Evolutionary conservation across 768 basidiomycete genomes (phyloP).

Genomic region (Tylopilus rubrobrunneus): DNA sequence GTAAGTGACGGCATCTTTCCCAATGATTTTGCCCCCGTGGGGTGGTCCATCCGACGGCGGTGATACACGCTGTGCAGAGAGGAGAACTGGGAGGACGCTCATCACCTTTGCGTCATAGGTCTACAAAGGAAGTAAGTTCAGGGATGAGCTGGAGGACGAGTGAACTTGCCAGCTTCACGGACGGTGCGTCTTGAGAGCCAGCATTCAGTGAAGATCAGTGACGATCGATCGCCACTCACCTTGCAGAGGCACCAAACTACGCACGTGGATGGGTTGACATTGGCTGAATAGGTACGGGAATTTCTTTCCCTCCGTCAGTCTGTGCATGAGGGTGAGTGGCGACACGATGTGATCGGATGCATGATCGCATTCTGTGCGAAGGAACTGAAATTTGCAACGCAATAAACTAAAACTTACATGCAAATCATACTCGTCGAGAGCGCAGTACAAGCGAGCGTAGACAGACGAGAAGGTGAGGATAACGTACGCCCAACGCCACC

Average conservation of each 20-base stretch:
- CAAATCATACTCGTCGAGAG: too few species aligned
- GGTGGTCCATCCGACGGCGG: constrained; percentile 61
- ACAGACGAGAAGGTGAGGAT: too few species aligned
- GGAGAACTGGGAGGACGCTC: constrained; percentile 79
- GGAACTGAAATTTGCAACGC: too few species aligned
- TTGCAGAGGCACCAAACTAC: constrained; percentile 77
- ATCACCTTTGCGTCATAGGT: constrained; percentile 81
- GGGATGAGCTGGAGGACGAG: background rate
- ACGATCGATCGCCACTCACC: constrained; percentile 34
- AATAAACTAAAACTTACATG: too few species aligned
- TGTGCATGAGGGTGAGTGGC: constrained; percentile 19
- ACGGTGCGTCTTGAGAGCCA: constrained; percentile 63
- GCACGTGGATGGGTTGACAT: constrained; percentile 52
- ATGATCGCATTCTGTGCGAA: too few species aligned
- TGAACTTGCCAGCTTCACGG: constrained; percentile 69
- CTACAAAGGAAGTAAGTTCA: constrained; percentile 29
- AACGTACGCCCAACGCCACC: too few species aligned
- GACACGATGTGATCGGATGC: constrained; percentile 50
- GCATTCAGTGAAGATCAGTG: background rate
- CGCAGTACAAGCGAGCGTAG: too few species aligned
- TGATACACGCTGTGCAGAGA: constrained; percentile 79
- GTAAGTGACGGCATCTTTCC: constrained; percentile 71
- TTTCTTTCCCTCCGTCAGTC: constrained; percentile 81
- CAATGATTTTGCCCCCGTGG: constrained; percentile 72
- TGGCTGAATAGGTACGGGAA: constrained; percentile 91